These are phyloP conservation scores for Gautieria morchelliformis DNA, from an alignment of 768 basidiomycete species.

Conservation along the genomic window DNA sequence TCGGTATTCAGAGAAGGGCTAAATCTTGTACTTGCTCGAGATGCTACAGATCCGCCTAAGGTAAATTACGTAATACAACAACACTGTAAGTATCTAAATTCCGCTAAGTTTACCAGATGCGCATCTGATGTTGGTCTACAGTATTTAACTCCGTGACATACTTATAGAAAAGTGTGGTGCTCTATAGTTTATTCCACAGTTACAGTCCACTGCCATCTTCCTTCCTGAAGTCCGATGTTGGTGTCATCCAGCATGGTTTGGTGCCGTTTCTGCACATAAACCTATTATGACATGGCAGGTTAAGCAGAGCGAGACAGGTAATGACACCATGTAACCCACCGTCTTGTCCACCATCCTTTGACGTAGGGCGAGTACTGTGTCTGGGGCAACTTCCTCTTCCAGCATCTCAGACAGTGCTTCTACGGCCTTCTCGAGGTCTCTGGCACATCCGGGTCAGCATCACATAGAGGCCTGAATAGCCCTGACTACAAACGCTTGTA, in stretches of 20 bases:
- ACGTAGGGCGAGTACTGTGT: slow-evolving; percentile 6
- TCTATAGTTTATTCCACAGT: slow-evolving; percentile 7
- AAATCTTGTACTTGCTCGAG: no score
- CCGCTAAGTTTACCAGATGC: neutral
- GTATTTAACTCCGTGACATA: no score
- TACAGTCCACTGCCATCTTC: slow-evolving; percentile 11
- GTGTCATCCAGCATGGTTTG: slow-evolving; percentile 10
- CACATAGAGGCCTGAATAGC: neutral
- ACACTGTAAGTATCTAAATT: neutral
- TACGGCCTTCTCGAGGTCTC: slow-evolving; percentile 11
- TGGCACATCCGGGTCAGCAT: neutral
- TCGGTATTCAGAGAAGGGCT: no score
- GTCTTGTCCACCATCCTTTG: slow-evolving; percentile 11
- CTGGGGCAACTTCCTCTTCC: slow-evolving; percentile 7
- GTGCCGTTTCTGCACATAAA: slow-evolving; percentile 13
- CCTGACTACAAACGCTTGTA: slow-evolving; percentile 10
- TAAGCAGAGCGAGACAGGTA: neutral
- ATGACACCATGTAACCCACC: neutral
- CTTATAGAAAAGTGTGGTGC: no score
- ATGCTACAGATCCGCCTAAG: no score
- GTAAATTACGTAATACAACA: neutral
- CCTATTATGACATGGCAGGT: slow-evolving; percentile 1
- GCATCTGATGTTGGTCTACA: neutral
- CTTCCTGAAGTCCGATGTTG: slow-evolving; percentile 8
- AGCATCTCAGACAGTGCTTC: slow-evolving; percentile 12